Evolutionary conservation across 2,329 filamentous ascomycete genomes (phyloP), one percentile per base, ranked within the genome.

Genomic region (Arthroderma uncinatum): DNA sequence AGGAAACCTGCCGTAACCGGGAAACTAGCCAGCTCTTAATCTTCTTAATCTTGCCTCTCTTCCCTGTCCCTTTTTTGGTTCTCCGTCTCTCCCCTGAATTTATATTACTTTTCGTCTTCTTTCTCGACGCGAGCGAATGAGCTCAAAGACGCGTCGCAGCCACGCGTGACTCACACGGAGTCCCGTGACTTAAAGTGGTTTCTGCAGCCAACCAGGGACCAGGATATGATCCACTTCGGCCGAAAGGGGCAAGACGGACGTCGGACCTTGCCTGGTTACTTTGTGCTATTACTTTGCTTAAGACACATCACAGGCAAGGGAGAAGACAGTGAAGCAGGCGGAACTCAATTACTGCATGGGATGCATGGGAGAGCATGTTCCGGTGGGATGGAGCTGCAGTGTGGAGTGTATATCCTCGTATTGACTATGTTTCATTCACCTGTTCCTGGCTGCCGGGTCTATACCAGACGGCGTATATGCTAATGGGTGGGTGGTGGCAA

Each of bases 101-200:
- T 21, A 42, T 21, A 42, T 42, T 42, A 23, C 16, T 10, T 42
- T 10, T 1, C n/a, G 3, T 5, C 16, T 39, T n/a, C 37, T 39
- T 9, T 42, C 19, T 42, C n/a, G n/a, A 57, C 59, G 59, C 59
- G 59, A 56, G n/a, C 48, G 53, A 42, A 33, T 40, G 21, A 40
- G 33, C n/a, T 48, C n/a, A 50, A 52, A 56, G 59, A 59, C 59
- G 56, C 60, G 61, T 61, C 59, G 60, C 53, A 60, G 58, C 60
- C 34, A 55, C 58, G 56, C 53, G 61, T 62, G 61, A 60, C 53
- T 60, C 59, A 62, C 61, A 57, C 61, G 61, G 56, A 33, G 34
- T 59, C 61, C 58, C 57, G 56, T 61, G 61, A 54, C 4, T 40
- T 54, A 54, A 40, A 54, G 6, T 54, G 52, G 52, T 40, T 36